These are phyloP conservation scores for Russula sp. DNA, from an alignment of 768 basidiomycete genomes.

Conservation along the genomic window DNA sequence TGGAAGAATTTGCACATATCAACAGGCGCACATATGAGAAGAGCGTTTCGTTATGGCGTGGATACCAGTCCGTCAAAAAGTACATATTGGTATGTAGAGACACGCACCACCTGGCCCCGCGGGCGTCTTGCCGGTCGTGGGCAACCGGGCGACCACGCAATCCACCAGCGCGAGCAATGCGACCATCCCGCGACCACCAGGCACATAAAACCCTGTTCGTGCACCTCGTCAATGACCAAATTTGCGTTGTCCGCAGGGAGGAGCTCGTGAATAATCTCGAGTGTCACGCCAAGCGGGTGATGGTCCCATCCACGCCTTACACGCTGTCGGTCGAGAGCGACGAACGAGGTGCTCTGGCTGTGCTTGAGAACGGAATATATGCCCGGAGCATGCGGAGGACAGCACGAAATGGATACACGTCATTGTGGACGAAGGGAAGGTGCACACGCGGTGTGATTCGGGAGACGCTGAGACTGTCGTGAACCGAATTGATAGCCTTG, in stretches of 20 bases:
- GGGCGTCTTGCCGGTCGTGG: too few relatives aligned
- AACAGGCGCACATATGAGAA: conserved; percentile 83
- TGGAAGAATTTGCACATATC: conserved; percentile 87
- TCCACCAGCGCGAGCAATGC: conserved; percentile 41
- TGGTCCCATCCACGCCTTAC: conserved; percentile 96
- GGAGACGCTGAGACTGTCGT: conserved; percentile 69
- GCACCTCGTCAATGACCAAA: conserved; percentile 79
- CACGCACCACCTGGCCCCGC: too few relatives aligned
- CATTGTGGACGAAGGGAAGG: conserved; percentile 59
- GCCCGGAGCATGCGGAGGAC: conserved; percentile 45
- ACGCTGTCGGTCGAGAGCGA: conserved; percentile 74
- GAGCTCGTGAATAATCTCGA: conserved; percentile 49
- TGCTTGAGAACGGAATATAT: conserved; percentile 64
- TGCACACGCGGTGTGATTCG: conserved; percentile 34
- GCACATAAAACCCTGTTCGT: conserved; percentile 86
- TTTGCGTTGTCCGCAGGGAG: conserved; percentile 67
- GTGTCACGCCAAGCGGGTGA: conserved; percentile 38
- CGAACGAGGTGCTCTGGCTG: conserved; percentile 60
- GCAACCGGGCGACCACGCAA: too few relatives aligned
- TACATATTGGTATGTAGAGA: too few relatives aligned
- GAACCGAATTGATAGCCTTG: conserved; percentile 85
- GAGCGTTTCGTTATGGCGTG: too few relatives aligned
- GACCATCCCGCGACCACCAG: conserved; percentile 56
- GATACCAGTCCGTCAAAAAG: too few relatives aligned
- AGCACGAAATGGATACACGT: conserved; percentile 57